Evolutionary conservation across 768 basidiomycete species (phyloP).

Genomic region (Tricholomella constricta): DNA sequence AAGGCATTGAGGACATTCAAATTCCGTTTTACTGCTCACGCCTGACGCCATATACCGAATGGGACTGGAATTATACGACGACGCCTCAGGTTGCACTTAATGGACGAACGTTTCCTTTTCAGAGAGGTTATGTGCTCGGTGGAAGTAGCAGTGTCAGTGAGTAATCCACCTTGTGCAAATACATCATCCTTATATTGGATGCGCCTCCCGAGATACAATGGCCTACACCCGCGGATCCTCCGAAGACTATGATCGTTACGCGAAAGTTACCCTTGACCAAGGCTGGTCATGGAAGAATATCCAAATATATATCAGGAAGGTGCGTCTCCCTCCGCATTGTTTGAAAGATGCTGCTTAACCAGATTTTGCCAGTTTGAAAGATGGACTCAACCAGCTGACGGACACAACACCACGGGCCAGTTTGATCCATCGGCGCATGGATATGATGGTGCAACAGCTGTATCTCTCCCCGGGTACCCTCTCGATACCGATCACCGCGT

Average conservation of each 20-base stretch:
- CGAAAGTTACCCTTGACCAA: slow-evolving; percentile 26
- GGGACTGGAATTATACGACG: slow-evolving; percentile 28
- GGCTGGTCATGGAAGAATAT: slow-evolving; percentile 36
- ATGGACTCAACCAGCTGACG: background rate
- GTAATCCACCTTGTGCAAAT: background rate
- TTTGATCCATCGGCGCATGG: too few relatives aligned
- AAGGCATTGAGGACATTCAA: slow-evolving; percentile 4
- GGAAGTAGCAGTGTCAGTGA: slow-evolving; percentile 30
- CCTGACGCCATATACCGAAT: slow-evolving; percentile 2
- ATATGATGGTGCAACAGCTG: background rate
- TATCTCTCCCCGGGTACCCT: background rate
- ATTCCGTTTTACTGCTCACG: slow-evolving; percentile 6
- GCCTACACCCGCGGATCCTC: slow-evolving; percentile 33
- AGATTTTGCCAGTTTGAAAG: background rate
- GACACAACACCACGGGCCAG: background rate
- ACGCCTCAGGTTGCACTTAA: slow-evolving; percentile 22
- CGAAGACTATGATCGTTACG: slow-evolving; percentile 36
- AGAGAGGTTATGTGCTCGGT: slow-evolving; percentile 28
- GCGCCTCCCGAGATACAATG: background rate
- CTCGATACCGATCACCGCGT: background rate
- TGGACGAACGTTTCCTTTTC: slow-evolving; percentile 18
- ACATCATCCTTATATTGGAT: too few relatives aligned
- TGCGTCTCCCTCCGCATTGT: slow-evolving; percentile 2
- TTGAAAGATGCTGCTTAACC: background rate
- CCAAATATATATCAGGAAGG: slow-evolving; percentile 27